These are phyloP conservation scores for Oenanthe sinensis DNA, from an alignment of 129 eudicot species.

Conservation along the genomic window DNA sequence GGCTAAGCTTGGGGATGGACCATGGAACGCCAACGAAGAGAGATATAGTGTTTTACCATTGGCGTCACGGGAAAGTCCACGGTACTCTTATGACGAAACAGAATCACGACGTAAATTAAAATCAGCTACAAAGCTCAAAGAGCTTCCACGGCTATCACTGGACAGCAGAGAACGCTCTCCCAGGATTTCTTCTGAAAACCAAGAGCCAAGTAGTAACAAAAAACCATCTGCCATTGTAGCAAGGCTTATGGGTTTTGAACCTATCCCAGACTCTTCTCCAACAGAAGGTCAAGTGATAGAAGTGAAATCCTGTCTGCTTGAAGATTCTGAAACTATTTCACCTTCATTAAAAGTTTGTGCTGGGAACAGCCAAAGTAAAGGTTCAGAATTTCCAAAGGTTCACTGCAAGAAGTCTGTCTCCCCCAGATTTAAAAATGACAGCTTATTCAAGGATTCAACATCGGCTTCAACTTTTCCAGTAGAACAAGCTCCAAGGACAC, in stretches of 20 bases:
- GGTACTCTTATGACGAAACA: conserved; percentile 74
- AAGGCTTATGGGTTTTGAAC: conserved; percentile 84
- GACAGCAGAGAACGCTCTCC: conserved; percentile 59
- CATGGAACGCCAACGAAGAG: conserved; percentile 31
- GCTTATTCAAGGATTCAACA: conserved; percentile 15
- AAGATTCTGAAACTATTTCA: conserved; percentile 27
- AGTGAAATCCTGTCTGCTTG: conserved; percentile 18
- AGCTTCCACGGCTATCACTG: conserved; percentile 80
- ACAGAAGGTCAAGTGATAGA: conserved; percentile 22
- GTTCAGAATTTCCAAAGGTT: conserved; percentile 29
- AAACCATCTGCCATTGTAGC: conserved; percentile 66
- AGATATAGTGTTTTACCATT: not conserved
- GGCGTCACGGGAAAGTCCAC: conserved; percentile 14
- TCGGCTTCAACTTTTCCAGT: conserved; percentile 40
- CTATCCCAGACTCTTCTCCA: conserved; percentile 31
- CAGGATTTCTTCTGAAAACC: conserved; percentile 25
- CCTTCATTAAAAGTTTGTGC: conserved; percentile 31
- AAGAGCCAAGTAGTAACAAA: conserved; percentile 54
- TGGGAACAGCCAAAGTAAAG: conserved; percentile 25
- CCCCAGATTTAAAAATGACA: conserved; percentile 29
- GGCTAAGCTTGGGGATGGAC: conserved; percentile 31
- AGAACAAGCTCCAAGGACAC: conserved; percentile 74
- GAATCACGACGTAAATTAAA: conserved; percentile 39
- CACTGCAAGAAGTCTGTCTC: conserved; percentile 25
- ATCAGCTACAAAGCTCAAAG: conserved; percentile 49